These are phyloP conservation scores for Albatrellus ellisii DNA, from an alignment of 768 basidiomycete genomes.

Conservation along the genomic window DNA sequence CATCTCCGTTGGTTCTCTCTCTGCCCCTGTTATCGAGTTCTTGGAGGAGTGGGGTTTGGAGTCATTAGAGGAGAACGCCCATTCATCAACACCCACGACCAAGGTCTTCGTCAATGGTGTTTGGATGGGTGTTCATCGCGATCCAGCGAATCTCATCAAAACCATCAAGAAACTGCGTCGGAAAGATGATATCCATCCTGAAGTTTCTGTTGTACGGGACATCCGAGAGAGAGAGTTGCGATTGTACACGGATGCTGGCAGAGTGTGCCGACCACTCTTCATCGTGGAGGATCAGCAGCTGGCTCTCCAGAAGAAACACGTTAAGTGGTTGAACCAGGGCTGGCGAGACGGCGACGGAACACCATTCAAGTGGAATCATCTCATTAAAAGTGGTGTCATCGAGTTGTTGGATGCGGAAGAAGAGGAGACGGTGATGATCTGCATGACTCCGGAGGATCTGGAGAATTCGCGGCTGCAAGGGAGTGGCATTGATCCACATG, in stretches of 20 bases:
- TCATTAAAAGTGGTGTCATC: conserved; percentile 80
- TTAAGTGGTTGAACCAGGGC: conserved; percentile 54
- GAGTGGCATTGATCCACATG: conserved; percentile 39
- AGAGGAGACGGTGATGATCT: conserved; percentile 99
- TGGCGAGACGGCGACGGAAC: conserved; percentile 40
- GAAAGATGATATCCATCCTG: conserved; percentile 90
- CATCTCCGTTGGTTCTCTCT: conserved; percentile 94
- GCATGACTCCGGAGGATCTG: conserved; percentile 94
- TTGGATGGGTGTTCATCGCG: conserved; percentile 98
- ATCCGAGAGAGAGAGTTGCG: conserved; percentile 92
- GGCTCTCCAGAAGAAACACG: conserved; percentile 70
- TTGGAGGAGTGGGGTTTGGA: conserved; percentile 98
- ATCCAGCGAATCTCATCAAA: conserved; percentile 83
- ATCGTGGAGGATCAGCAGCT: conserved; percentile 91
- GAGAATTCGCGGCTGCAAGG: conserved; percentile 68
- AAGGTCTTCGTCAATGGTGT: conserved; percentile 99
- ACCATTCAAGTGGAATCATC: conserved; percentile 60
- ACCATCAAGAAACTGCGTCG: conserved; percentile 87
- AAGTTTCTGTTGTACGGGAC: conserved; percentile 95
- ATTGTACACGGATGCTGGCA: conserved; percentile 92
- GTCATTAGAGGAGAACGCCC: conserved; percentile 86
- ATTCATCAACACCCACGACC: conserved; percentile 70
- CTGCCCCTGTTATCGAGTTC: conserved; percentile 95
- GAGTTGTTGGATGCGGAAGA: conserved; percentile 97
- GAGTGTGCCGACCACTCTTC: conserved; percentile 94